These are phyloP conservation scores for Ceratocystis smalleyi DNA, from an alignment of 2,329 filamentous ascomycete genomes.

Conservation along the genomic window DNA sequence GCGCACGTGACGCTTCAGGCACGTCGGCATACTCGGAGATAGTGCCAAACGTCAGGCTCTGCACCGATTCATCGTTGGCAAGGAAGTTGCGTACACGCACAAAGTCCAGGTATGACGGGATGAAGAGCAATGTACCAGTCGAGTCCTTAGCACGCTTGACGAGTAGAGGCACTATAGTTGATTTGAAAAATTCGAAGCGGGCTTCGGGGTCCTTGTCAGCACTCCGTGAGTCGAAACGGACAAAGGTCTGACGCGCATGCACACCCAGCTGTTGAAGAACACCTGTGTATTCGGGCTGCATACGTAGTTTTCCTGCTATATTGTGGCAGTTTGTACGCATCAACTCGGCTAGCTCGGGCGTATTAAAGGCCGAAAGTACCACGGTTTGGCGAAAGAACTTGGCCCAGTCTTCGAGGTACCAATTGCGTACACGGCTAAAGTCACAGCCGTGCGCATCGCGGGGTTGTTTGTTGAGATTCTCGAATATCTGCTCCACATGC, in stretches of 20 bases:
- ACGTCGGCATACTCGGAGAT: conserved; percentile 79
- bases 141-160: conserved; percentile 50
- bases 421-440: conserved; percentile 74
- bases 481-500: conserved; percentile 80
- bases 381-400: conserved; percentile 73
- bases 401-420: conserved; percentile 84
- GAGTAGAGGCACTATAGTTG: conserved; percentile 61
- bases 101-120: conserved; percentile 90
- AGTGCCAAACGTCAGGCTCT: conserved; percentile 50
- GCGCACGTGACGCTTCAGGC: conserved; percentile 64
- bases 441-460: conserved; percentile 84
- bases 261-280: conserved; percentile 58
- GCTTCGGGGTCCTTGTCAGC: conserved; percentile 61
- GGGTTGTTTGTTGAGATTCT: conserved; percentile 80
- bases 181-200: conserved; percentile 81
- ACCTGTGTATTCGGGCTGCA: conserved; percentile 49
- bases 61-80: conserved; percentile 47
- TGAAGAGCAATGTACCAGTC: conserved; percentile 65
- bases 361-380: conserved; percentile 65
- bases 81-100: conserved; percentile 87
- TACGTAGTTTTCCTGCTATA: conserved; percentile 61
- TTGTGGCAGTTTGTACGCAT: conserved; percentile 65
- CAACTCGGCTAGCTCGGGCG: conserved; percentile 72
- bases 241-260: conserved; percentile 73
- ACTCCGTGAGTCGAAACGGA: conserved; percentile 54